Evolutionary conservation across 2,329 filamentous ascomycete genomes (phyloP), one percentile per base, ranked within the genome.

Genomic region (Aciculosporium take): DNA sequence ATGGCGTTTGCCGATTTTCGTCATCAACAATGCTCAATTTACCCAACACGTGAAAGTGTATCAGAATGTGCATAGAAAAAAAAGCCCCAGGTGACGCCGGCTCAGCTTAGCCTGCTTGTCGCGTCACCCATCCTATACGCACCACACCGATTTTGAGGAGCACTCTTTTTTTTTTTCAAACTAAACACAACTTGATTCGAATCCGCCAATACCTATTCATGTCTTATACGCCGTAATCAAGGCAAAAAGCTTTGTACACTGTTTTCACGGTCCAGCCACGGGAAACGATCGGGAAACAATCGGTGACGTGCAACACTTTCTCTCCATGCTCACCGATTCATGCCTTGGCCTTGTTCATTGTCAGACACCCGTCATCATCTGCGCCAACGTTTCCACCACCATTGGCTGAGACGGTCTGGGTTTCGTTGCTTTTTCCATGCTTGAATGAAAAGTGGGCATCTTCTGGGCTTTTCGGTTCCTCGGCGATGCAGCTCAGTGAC

Each of bases 401-500:
- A 13, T 15, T 35, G 21, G 12, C 8, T 5, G 15, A 42, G 25
- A 7, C 25, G 23, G 39, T 2, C 15, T 17, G 32, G 17, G 5
- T 28, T 29, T 41, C 25, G 8, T 20, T 13, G 3, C 5, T 20
- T 29, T 29, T n/a, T 6, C 17, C 33, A 12, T 40, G 7, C 12
- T 37, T 43, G 4, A 33, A 21, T 10, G 23, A 13, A 15, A 10
- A 10, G 15, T 25, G 13, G 24, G 31, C 27, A 27, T 38, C 33
- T 24, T 40, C 44, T n/a, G 30, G 45, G 20, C 53, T 49, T 41
- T 56, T 62, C 6, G 62, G 57, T 36, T 65, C 64, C 48, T 71
- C 68, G 2, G 62, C 61, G 38, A 71, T 71, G 13, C 66, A 62
- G 7, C 64, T 59, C 5, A 72, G 56, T 3, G 67, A 69, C 4